Percentiles rank a stretch among this genome's conserved stretches.
Evolutionary conservation across 768 basidiomycete species (phyloP).

Genomic region (Tylopilus rubrobrunneus): DNA sequence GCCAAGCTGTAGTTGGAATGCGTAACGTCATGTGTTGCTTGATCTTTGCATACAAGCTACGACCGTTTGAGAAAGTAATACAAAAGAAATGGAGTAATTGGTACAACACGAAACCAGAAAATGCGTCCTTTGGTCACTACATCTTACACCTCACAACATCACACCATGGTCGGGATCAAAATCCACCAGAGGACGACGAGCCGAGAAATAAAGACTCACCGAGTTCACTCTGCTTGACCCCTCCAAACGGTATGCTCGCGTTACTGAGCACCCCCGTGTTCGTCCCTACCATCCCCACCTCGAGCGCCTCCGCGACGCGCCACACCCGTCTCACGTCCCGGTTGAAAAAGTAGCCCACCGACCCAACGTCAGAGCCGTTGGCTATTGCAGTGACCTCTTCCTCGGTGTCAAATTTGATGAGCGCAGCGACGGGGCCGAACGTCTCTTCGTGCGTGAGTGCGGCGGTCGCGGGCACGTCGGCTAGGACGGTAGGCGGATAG

Average conservation of each 20-base stretch:
- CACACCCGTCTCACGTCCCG: conserved; percentile 84
- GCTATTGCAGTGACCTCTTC: conserved; percentile 87
- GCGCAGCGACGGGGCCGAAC: conserved; percentile 87
- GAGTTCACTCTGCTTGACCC: conserved; percentile 85
- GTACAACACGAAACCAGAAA: conserved; percentile 1
- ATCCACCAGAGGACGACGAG: conserved; percentile 31
- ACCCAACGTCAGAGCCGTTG: conserved; percentile 77
- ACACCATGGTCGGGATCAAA: conserved; percentile 30
- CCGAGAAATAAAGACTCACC: neutral
- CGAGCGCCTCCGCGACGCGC: conserved; percentile 91
- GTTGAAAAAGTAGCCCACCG: conserved; percentile 94
- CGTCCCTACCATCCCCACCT: conserved; percentile 89
- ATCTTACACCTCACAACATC: neutral
- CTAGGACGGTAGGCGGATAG: conserved; percentile 85
- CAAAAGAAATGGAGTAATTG: no score
- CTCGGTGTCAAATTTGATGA: conserved; percentile 90
- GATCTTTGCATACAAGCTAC: neutral
- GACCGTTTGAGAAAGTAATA: neutral
- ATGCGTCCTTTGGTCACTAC: neutral
- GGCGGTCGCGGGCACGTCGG: conserved; percentile 71
- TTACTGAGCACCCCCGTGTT: conserved; percentile 81
- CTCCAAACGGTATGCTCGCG: conserved; percentile 83
- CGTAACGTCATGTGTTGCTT: neutral
- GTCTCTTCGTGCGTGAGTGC: conserved; percentile 82
- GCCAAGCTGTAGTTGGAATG: conserved; percentile 40